These are phyloP conservation scores for Apiotrichum akiyoshidainum DNA, from an alignment of 1,284 basidiomycete species.

Conservation along the genomic window DNA sequence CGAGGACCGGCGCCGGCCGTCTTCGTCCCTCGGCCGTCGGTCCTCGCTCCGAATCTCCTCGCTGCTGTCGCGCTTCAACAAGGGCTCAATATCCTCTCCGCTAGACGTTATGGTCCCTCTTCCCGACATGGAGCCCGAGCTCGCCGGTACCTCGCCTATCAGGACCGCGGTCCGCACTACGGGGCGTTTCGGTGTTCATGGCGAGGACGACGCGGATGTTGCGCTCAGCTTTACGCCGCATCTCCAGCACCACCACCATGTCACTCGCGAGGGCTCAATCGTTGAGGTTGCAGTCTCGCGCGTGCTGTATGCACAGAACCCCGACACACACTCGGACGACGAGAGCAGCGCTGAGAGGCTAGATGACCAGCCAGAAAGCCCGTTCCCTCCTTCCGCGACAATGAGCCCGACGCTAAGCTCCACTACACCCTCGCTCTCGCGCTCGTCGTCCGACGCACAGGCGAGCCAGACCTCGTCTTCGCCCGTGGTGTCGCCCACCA, in stretches of 20 bases:
- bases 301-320: constrained; percentile 27
- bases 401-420: not conserved
- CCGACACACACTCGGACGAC: constrained; percentile 3
- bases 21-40: not conserved
- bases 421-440: constrained; percentile 8
- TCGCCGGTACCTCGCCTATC: not conserved
- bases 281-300: constrained; percentile 8
- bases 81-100: constrained; percentile 1
- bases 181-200: constrained; percentile 34
- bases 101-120: not conserved
- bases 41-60: constrained; percentile 7
- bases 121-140: not conserved
- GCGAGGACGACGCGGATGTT: constrained; percentile 28
- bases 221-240: not conserved
- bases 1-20: not conserved
- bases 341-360: not conserved
- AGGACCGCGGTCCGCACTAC: constrained; percentile 26
- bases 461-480: constrained; percentile 1
- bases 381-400: not conserved
- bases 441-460: constrained; percentile 13
- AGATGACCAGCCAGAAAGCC: not conserved
- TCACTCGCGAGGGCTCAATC: constrained; percentile 11
- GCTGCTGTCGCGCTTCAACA: constrained; percentile 7
- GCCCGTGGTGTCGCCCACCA: constrained; percentile 3
- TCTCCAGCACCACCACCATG: constrained; percentile 1